phyloP scores from a whole-genome alignment of 352 stramenopile genomes.

The Globisporangium iwayamae region DNA sequence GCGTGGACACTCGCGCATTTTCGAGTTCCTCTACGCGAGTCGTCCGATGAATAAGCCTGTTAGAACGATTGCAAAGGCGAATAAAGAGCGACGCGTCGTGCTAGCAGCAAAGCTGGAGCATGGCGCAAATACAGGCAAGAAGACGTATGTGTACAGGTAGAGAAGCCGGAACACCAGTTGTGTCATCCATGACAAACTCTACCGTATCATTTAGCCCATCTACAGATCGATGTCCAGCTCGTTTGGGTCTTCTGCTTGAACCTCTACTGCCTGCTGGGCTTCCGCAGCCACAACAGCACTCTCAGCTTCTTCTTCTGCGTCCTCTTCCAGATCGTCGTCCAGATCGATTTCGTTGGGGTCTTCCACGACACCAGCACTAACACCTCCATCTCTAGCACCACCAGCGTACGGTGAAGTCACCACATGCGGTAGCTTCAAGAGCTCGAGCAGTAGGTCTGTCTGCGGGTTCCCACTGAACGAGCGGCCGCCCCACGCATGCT shows the following conservation, averaged over 20 bases:
- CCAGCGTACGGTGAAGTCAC: slow-evolving; percentile 89
- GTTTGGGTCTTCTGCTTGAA: slow-evolving; percentile 23
- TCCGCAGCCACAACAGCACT: background rate
- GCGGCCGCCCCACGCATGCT: slow-evolving; percentile 20
- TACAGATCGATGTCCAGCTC: slow-evolving; percentile 33
- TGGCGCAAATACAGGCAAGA: background rate
- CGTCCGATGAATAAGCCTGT: background rate
- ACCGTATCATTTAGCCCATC: slow-evolving; percentile 2
- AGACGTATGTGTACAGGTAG: slow-evolving; percentile 3
- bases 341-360: slow-evolving; percentile 64
- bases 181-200: background rate
- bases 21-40: background rate
- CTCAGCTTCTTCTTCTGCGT: slow-evolving; percentile 19
- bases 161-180: background rate
- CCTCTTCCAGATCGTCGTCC: slow-evolving; percentile 29
- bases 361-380: slow-evolving; percentile 14
- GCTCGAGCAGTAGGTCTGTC: slow-evolving; percentile 91
- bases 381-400: background rate
- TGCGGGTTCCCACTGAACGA: slow-evolving; percentile 89
- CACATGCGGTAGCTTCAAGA: slow-evolving; percentile 92
- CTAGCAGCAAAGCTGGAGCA: background rate
- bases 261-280: slow-evolving; percentile 1
- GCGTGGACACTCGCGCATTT: too few relatives aligned
- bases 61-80: background rate
- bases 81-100: background rate